Evolutionary conservation across 2,329 filamentous ascomycete species (phyloP), one percentile per base, ranked within the genome.

Genomic region (Alternaria metachromatica): DNA sequence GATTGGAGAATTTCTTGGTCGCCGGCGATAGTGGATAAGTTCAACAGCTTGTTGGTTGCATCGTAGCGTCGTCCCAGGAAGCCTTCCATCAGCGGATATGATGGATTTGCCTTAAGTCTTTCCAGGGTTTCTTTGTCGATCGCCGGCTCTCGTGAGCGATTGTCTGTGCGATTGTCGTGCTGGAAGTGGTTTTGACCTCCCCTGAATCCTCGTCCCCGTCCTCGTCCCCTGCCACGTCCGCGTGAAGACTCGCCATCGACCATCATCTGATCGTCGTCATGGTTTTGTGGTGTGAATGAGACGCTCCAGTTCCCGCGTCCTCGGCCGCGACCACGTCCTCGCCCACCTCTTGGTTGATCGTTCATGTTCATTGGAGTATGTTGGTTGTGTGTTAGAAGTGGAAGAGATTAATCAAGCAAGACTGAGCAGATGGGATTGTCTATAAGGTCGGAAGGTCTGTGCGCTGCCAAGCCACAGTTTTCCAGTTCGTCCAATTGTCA

Each of bases 51-150:
- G 56, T 84, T 84, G 7, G 85, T 84, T 15, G 86, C 81, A 64
- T 92, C 84, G 81, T 97, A 98, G 53, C 96, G 90, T 58, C 87
- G 86, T 58, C 86, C 86, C 13, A 99, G 85, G 66, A 97, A 90
- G 15, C 83, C 81, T 68, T 89, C 88, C 62, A 97, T 86, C 69
- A 90, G 89, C 23, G 87, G 83, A 77, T 90, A 90, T n/a, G 74
- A 74, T 23, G 65, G 69, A 43, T 60, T 68, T 50, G 63, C 45
- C 28, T 63, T 63, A 25, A 62, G 55, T 15, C 63, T 65, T 20
- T 70, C 68, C 20, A 62, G 51, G 9, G 63, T 64, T 10, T 71
- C 68, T 6, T 56, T 78, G 76, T 89, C 71, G 80, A 85, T 55
- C 83, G 84, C 78, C 89, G 98, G 87, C 90, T 96, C 69, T 97